phyloP scores from a whole-genome alignment of 1,139 yeast genomes.

The Spathaspora sp. region DNA sequence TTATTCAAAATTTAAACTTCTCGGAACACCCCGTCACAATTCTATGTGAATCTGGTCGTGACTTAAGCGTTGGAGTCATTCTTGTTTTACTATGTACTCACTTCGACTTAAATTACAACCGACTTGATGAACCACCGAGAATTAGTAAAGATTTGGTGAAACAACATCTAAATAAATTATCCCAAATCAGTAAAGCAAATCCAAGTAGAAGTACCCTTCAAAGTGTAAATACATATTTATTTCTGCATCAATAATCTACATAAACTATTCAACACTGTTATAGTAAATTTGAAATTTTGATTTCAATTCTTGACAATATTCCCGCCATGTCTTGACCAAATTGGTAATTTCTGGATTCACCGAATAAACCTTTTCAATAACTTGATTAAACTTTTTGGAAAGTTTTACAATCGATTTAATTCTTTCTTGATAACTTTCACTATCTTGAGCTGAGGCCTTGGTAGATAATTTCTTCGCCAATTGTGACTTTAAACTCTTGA shows the following conservation, averaged over 20 bases:
- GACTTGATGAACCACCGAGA: constrained; percentile 15
- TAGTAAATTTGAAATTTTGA: constrained; percentile 12
- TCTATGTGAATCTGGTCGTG: constrained; percentile 65
- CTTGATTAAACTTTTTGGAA: constrained; percentile 11
- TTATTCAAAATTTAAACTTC: constrained; percentile 24
- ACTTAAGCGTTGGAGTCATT: constrained; percentile 62
- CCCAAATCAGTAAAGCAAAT: constrained; percentile 49
- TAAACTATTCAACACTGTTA: constrained; percentile 10
- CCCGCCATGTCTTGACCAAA: constrained; percentile 10
- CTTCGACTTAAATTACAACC: constrained; percentile 44
- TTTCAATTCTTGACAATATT: constrained; percentile 9
- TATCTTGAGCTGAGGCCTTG: constrained; percentile 46
- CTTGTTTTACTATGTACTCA: constrained; percentile 50
- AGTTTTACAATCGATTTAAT: constrained; percentile 16
- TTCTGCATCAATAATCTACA: constrained; percentile 6
- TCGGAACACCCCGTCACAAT: constrained; percentile 20
- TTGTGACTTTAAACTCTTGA: constrained; percentile 26
- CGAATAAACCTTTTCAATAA: constrained; percentile 10
- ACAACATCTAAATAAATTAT: constrained; percentile 53
- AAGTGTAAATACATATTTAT: constrained; percentile 51
- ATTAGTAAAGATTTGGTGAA: constrained; percentile 55
- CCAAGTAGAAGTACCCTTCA: constrained; percentile 81
- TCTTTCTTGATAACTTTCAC: constrained; percentile 17
- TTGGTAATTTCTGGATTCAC: constrained; percentile 7
- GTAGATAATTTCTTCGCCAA: constrained; percentile 37